A percentile compares a stretch with the other conserved stretches of the same genome.
These are phyloP conservation scores for Lipomyces starkeyi DNA, from an alignment of 805 yeast species.

Conservation along the genomic window DNA sequence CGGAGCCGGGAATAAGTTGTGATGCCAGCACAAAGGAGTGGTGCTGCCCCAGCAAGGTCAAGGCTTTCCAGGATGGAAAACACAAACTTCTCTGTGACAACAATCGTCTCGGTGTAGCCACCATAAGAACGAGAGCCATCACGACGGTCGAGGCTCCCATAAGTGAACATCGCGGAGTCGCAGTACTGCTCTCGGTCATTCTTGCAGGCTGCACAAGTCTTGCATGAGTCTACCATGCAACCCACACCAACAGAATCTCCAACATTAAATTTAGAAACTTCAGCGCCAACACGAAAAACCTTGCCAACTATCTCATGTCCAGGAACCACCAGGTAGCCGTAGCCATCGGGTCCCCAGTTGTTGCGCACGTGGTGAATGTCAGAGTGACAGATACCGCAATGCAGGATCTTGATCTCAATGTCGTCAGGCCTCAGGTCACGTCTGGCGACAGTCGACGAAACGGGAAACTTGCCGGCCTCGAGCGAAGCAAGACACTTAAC, in stretches of 20 bases:
- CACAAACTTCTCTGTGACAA: conserved; percentile 65
- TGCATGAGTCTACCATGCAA: conserved; percentile 69
- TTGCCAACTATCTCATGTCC: conserved; percentile 55
- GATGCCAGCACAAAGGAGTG: conserved; percentile 77
- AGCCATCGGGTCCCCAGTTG: conserved; percentile 53
- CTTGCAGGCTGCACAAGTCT: conserved; percentile 64
- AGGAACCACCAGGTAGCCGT: conserved; percentile 10
- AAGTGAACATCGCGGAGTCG: conserved; percentile 55
- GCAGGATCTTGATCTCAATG: conserved; percentile 50
- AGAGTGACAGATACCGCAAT: conserved; percentile 63
- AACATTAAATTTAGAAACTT: conserved; percentile 55
- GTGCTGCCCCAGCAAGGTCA: conserved; percentile 63
- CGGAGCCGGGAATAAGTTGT: conserved; percentile 71
- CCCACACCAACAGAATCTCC: conserved; percentile 85
- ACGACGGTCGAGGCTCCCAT: conserved; percentile 61
- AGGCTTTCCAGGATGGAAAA: conserved; percentile 66
- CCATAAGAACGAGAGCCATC: conserved; percentile 61
- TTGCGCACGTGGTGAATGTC: conserved; percentile 59
- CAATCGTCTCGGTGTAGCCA: conserved; percentile 69
- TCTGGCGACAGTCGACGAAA: too few relatives aligned
- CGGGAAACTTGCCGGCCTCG: too few relatives aligned
- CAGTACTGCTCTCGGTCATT: conserved; percentile 63
- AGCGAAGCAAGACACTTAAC: too few relatives aligned
- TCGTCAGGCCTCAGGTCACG: conserved; percentile 37
- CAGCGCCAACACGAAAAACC: conserved; percentile 54